These are phyloP conservation scores for Allantophomopsis cytisporea DNA, from an alignment of 2,329 filamentous ascomycete genomes.

Conservation along the genomic window DNA sequence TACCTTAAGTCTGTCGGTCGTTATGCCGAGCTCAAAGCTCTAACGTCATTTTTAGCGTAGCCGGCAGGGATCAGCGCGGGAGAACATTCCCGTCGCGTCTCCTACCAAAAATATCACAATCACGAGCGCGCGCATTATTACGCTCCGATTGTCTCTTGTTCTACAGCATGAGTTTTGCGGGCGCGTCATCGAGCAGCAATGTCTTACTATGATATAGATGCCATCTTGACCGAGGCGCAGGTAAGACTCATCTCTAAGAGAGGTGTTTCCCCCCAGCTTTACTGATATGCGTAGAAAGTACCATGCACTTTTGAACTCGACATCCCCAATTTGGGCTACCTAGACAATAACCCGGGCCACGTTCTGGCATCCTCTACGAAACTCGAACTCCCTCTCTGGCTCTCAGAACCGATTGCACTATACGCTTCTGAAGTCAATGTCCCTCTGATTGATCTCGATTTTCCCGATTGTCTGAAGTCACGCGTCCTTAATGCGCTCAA, in stretches of 20 bases:
- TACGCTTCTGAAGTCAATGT: constrained; percentile 31
- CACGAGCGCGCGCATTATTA: no score
- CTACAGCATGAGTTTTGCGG: no score
- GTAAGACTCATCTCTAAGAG: constrained; percentile 24
- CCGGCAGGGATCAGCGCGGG: no score
- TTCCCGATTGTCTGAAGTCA: constrained; percentile 63
- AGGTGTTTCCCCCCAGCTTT: no score
- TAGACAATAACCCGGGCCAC: constrained; percentile 64
- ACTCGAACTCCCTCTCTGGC: constrained; percentile 80
- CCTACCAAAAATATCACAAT: no score
- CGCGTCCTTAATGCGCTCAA: constrained; percentile 82
- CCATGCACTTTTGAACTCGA: constrained; percentile 91
- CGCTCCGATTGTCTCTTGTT: no score
- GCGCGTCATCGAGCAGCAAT: constrained; percentile 18
- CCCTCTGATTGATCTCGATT: constrained; percentile 65
- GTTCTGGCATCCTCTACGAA: constrained; percentile 70
- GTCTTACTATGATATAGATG: constrained; percentile 77
- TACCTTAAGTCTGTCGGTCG: no score
- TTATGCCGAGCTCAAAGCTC: no score
- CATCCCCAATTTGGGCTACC: constrained; percentile 73
- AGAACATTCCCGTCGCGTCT: no score
- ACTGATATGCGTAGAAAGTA: constrained; percentile 52
- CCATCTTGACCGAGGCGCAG: constrained; percentile 76
- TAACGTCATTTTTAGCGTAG: no score
- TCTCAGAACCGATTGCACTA: constrained; percentile 84